Evolutionary conservation across 305 asterid species (phyloP), one percentile per base, ranked within the genome.

Genomic region (Petunia hybrid): DNA sequence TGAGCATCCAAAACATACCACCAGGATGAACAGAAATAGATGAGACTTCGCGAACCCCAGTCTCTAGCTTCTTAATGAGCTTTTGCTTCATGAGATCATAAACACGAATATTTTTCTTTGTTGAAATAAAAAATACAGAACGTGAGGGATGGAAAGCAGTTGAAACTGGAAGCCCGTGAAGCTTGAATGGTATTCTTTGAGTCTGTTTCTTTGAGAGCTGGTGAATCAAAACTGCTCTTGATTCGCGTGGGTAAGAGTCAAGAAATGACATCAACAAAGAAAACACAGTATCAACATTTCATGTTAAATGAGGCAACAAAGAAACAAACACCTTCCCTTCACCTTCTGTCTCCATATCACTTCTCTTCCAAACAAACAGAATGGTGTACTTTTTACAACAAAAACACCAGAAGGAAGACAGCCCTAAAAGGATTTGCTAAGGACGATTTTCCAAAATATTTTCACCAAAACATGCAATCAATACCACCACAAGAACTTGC

Each of bases 11-110:
- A 48, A 40, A 71, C 87, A 6, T 86, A 96, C 99, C 99, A 79
- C 95, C 91, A 81, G 98, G 97, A 88, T 96, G 99, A 84, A 96
- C 88, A 67, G 99, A 86, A 81, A 96, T 81, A 74, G 99, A 95
- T 53, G 98, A 93, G 81, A 96, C 88, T 89, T 96, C 98, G 69
- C 93, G 95, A 57, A 94, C 94, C 77, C 98, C 91, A 48, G 98
- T 87, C 63, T 96, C 99, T 76, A 96, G 96, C 93, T 92, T 96
- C 85, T 96, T 96, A 74, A 94, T 59, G 67, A 85, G 93, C 85
- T 86, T 93, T 84, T 90, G 95, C 89, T 92, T 92, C 85, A 91
- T n/a, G 71, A 96, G 87, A 86, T 96, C 98, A 86, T 91, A 93
- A 35, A 94, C 97, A 3, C 97, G 97, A 74, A 96, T 87, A 82